Conservation (phyloP, 768 basidiomycete genomes). For the Lentinula aciculospora region DNA sequence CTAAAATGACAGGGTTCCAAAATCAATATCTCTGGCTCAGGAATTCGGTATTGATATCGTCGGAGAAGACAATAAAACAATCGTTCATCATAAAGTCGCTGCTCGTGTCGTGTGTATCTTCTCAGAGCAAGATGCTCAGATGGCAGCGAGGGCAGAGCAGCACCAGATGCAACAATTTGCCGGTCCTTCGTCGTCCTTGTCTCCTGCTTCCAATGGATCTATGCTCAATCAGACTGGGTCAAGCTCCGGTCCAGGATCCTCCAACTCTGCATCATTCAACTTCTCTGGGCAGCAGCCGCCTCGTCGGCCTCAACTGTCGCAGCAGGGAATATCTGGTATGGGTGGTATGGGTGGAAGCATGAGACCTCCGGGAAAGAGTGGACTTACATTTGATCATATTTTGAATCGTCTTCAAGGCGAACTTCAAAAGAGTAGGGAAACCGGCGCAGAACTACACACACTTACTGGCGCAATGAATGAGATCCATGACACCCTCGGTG, state of each 20-base stretch:
- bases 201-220: slow-evolving; percentile 11
- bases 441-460: slow-evolving; percentile 77
- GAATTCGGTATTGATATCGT: slow-evolving; percentile 99
- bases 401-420: slow-evolving; percentile 85
- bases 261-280: slow-evolving; percentile 27
- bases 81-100: slow-evolving; percentile 98
- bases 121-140: slow-evolving; percentile 76
- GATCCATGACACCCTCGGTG: slow-evolving; percentile 89
- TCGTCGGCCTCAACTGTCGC: slow-evolving; percentile 52
- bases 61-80: slow-evolving; percentile 96
- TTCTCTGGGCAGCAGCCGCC: slow-evolving; percentile 41
- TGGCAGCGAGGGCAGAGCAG: slow-evolving; percentile 66
- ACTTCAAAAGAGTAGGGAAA: slow-evolving; percentile 93
- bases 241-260: slow-evolving; percentile 14
- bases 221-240: slow-evolving; percentile 16
- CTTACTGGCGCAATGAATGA: slow-evolving; percentile 79
- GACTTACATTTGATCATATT: slow-evolving; percentile 90
- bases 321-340: slow-evolving; percentile 62
- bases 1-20: too few relatives aligned
- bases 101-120: slow-evolving; percentile 90
- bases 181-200: slow-evolving; percentile 16
- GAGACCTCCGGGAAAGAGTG: slow-evolving; percentile 74
- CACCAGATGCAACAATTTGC: slow-evolving; percentile 43
- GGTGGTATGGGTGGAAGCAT: slow-evolving; percentile 73
- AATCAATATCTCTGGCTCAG: slow-evolving; percentile 31